These are phyloP conservation scores for Nakaseomyces uthaithaninus DNA, from an alignment of 1,139 yeast genomes.

Conservation along the genomic window DNA sequence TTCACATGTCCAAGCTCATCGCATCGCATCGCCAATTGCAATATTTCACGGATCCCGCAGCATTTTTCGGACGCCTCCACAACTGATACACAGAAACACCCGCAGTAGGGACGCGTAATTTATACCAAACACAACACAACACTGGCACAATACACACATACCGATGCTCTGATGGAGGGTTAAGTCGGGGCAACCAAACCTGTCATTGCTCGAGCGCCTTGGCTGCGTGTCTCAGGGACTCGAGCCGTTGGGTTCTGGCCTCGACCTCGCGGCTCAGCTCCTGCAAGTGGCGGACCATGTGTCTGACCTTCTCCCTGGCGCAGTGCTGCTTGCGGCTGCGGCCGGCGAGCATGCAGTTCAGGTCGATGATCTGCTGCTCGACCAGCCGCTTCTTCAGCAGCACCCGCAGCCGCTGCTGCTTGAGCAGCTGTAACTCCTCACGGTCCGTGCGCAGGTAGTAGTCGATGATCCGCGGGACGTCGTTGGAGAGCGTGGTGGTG, in stretches of 20 bases:
- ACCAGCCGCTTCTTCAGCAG: neutral
- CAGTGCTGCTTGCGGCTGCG: neutral
- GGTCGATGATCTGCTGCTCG: slow-evolving; percentile 1
- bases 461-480: slow-evolving; percentile 4
- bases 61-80: no score
- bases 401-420: neutral
- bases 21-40: neutral
- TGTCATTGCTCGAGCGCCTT: no score
- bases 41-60: no score
- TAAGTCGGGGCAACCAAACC: no score
- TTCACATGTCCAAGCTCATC: no score
- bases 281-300: neutral
- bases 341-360: neutral
- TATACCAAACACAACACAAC: neutral
- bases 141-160: no score
- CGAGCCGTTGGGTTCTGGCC: neutral
- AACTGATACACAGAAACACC: no score
- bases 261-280: neutral
- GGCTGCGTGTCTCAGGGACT: neutral
- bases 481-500: slow-evolving; percentile 3
- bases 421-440: neutral
- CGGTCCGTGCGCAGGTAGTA: neutral
- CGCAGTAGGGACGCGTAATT: neutral
- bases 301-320: neutral
- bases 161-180: no score